Base-by-base conservation (phyloP, 331 rosid species). In the Pyrus hybrid region DNA sequence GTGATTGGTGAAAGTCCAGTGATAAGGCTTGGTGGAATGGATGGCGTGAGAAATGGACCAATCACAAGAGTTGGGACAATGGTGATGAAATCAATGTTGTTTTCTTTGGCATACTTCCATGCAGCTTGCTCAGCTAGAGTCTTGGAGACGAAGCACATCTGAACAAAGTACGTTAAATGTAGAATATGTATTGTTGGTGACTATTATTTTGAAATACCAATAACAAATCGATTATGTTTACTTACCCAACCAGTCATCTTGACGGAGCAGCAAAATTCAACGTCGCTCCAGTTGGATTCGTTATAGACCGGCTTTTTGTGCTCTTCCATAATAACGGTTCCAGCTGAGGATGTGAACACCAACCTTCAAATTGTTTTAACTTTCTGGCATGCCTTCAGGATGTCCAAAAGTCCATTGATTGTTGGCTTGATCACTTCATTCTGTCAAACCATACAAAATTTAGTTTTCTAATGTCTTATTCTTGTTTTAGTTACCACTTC, bases 61-160 rank as follows among this genome's bases (percentile, higher is more conserved):
- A 93, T 86, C 2, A 93, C 94, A 25, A 93, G 93, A 18, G 94
- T 51, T 58, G 97, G 97, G 57, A 93, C 86, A 3, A 90, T 30
- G 35, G 86, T 83, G 49, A 88, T 79, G 76, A 90, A 90, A 57
- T 87, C 91, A 32, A 93, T 14, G 37, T 84, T 80, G 45, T 87
- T 73, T 58, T 93, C 80, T 67, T 88, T 79, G 1, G 96, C 96
- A 71, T 80, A 90, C 66, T 87, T 77, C 98, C 98, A 93, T 11
- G 96, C 96, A 32, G 83, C 91, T 81, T 89, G 87, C 82, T 93
- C 96, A 1, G 98, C 96, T 22, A 90, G 62, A 13, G 98, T 93
- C 84, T 90, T 90, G 2, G 98, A 90, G 29, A 82, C 93, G 33
- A 93, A 93, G 73, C 89, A 93, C 93, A 87, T 89, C 97, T 90